These are phyloP conservation scores for Tetrapisispora pingtungensis DNA, from an alignment of 805 yeast genomes.

Conservation along the genomic window DNA sequence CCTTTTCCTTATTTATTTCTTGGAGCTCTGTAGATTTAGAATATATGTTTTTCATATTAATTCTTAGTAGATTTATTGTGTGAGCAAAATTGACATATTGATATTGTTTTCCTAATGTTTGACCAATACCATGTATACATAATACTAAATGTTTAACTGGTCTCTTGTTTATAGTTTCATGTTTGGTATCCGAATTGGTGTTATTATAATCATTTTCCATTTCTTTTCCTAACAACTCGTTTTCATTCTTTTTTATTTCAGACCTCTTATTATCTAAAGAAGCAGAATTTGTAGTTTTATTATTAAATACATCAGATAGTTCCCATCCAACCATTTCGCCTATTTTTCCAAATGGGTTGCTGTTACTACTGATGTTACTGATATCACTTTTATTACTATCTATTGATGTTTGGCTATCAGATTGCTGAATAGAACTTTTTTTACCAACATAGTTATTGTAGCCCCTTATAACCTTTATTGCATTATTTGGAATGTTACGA, in stretches of 20 bases:
- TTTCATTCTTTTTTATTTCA: constrained; percentile 7
- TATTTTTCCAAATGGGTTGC: background rate
- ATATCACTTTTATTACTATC: background rate
- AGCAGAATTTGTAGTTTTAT: background rate
- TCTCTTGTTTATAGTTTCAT: constrained; percentile 33
- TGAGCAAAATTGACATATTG: constrained; percentile 83
- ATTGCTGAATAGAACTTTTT: no score
- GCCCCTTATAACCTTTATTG: constrained; percentile 29
- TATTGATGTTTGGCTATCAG: background rate
- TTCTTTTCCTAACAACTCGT: constrained; percentile 33
- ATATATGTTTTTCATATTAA: constrained; percentile 44
- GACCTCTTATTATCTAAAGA: background rate
- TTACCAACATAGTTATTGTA: background rate
- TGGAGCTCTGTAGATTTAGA: constrained; percentile 33
- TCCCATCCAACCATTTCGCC: constrained; percentile 2
- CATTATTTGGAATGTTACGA: constrained; percentile 35
- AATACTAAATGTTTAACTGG: constrained; percentile 52
- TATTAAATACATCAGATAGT: background rate
- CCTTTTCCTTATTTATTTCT: constrained; percentile 35
- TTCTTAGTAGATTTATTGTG: constrained; percentile 58
- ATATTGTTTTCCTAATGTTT: constrained; percentile 64
- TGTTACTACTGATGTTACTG: background rate
- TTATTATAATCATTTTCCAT: constrained; percentile 43
- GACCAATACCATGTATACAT: constrained; percentile 96
- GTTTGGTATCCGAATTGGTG: constrained; percentile 25